These are phyloP conservation scores for Botrytis galanthina DNA, from an alignment of 2,329 filamentous ascomycete species.

Conservation along the genomic window DNA sequence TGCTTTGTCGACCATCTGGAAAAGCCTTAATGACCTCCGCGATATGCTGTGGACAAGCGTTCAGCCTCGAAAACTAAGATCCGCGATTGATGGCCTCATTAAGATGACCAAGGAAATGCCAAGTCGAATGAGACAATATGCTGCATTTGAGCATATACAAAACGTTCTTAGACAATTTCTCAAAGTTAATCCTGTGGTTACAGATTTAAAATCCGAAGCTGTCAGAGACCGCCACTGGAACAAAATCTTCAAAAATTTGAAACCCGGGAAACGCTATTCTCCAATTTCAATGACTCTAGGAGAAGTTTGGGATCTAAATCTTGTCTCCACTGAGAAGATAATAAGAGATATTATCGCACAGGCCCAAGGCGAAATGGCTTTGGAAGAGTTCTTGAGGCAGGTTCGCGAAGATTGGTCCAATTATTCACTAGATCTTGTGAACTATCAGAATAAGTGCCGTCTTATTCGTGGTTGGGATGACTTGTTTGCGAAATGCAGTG, in stretches of 20 bases:
- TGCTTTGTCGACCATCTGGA: constrained; percentile 92
- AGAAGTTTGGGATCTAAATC: constrained; percentile 96
- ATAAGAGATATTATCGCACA: constrained; percentile 93
- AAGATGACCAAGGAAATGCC: constrained; percentile 99
- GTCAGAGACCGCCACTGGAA: constrained; percentile 96
- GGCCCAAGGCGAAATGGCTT: constrained; percentile 94
- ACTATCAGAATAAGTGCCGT: constrained; percentile 97
- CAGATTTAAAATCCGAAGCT: constrained; percentile 92
- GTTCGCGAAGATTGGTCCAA: constrained; percentile 97
- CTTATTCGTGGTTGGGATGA: constrained; percentile 98
- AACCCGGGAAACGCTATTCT: constrained; percentile 89
- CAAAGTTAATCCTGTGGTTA: constrained; percentile 85
- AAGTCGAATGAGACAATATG: constrained; percentile 97
- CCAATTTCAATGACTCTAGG: constrained; percentile 94
- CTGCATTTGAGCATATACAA: constrained; percentile 98
- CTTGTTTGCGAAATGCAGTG: constrained; percentile 95
- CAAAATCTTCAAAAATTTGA: constrained; percentile 95
- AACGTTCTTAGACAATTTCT: constrained; percentile 82
- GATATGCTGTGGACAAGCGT: constrained; percentile 94
- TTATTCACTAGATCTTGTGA: constrained; percentile 89
- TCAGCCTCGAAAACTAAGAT: constrained; percentile 87
- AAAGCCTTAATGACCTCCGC: constrained; percentile 87
- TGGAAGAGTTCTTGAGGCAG: constrained; percentile 95
- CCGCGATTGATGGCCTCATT: constrained; percentile 84
- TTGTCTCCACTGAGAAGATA: constrained; percentile 79